phyloP scores from a whole-genome alignment of 805 yeast species.

The Teunomyces cretensis region DNA sequence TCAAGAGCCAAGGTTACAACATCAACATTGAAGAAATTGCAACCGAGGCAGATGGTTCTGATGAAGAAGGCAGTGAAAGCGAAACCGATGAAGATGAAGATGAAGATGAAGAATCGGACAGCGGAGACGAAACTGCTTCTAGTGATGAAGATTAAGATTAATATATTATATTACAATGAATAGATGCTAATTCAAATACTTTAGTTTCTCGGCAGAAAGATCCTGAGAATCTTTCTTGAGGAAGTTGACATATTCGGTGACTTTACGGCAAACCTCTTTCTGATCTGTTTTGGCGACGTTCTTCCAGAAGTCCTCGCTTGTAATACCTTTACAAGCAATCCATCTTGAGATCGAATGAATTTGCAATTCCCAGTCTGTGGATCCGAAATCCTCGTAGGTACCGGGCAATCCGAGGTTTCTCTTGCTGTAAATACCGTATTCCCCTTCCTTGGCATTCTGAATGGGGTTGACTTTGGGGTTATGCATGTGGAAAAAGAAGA shows the following conservation, averaged over 20 bases:
- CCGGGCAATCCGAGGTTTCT: slow-evolving; percentile 20
- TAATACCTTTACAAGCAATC: slow-evolving; percentile 24
- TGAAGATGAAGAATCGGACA: slow-evolving; percentile 10
- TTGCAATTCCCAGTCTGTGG: slow-evolving; percentile 24
- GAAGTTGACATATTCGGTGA: slow-evolving; percentile 21
- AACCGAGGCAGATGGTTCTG: slow-evolving; percentile 15
- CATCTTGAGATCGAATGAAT: slow-evolving; percentile 23
- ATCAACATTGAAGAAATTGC: slow-evolving; percentile 57
- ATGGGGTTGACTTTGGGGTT: slow-evolving; percentile 20
- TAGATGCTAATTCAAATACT: background rate
- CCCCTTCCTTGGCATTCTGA: slow-evolving; percentile 11
- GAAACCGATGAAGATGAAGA: slow-evolving; percentile 8
- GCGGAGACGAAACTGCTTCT: slow-evolving; percentile 5
- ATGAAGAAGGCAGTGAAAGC: slow-evolving; percentile 9
- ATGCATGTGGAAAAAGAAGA: slow-evolving; percentile 22
- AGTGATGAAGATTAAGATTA: slow-evolving; percentile 1
- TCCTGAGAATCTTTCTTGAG: slow-evolving; percentile 20
- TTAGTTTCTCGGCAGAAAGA: slow-evolving; percentile 8
- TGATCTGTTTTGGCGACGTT: slow-evolving; percentile 13
- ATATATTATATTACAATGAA: background rate
- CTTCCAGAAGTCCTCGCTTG: slow-evolving; percentile 19
- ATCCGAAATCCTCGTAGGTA: slow-evolving; percentile 16
- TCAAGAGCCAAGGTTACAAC: slow-evolving; percentile 56
- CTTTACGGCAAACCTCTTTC: slow-evolving; percentile 20
- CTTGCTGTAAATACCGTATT: slow-evolving; percentile 13